Percentiles rank a stretch among this genome's conserved stretches.
Conservation (phyloP, 208 protist species). For the Acanthamoeba rhysodes region DNA sequence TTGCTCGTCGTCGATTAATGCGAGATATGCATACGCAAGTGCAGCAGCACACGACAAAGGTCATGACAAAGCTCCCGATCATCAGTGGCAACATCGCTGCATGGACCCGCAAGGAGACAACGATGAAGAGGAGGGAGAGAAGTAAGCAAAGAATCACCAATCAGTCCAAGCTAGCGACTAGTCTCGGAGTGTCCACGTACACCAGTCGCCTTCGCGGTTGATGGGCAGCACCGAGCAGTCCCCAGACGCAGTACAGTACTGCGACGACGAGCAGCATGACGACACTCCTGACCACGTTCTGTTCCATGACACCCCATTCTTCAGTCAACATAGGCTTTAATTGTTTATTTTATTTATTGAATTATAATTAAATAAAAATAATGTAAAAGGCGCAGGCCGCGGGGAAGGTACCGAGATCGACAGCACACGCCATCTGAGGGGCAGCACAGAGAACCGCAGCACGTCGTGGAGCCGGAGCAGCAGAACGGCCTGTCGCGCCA, state of each 20-base stretch:
- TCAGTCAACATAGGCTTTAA: not conserved
- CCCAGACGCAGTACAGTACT: constrained; percentile 30
- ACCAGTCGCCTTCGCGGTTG: constrained; percentile 4
- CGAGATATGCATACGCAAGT: constrained; percentile 60
- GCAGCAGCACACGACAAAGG: constrained; percentile 59
- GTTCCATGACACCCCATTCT: not conserved
- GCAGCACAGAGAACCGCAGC: constrained; percentile 56
- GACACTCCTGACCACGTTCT: constrained; percentile 9
- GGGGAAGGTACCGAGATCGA: not conserved
- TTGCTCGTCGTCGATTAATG: not conserved
- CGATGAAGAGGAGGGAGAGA: not conserved
- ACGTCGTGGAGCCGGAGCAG: not conserved
- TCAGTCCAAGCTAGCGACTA: not conserved
- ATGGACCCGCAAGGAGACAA: not conserved
- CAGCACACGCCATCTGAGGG: constrained; percentile 35
- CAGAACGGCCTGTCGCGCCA: constrained; percentile 40
- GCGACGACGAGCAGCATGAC: constrained; percentile 5
- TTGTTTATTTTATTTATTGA: not conserved
- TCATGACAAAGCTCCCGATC: constrained; percentile 51
- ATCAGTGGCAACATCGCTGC: constrained; percentile 68
- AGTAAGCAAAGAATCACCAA: not conserved
- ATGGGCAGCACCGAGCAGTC: not conserved
- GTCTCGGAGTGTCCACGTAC: not conserved
- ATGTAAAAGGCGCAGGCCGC: not conserved
- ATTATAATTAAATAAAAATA: not conserved